A percentile compares a stretch with the other conserved stretches of the same genome.
Conservation (phyloP, 495 filamentous ascomycete species). For the Lophium mytilinum region DNA sequence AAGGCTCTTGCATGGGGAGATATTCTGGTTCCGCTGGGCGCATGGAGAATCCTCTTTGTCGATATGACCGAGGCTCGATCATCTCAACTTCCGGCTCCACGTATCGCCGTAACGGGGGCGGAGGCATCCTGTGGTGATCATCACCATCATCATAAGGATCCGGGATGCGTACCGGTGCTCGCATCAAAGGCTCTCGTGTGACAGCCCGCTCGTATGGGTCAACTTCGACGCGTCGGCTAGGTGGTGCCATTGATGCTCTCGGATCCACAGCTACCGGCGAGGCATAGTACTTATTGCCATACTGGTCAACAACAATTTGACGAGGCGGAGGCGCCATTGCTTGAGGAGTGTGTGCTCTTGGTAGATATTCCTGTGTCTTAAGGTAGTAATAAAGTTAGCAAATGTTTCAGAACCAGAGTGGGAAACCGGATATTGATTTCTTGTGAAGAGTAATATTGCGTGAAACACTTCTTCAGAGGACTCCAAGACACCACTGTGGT, state of each 20-base stretch:
- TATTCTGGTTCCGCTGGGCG: conserved; percentile 37
- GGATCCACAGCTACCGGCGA: conserved; percentile 14
- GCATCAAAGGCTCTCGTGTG: conserved; percentile 20
- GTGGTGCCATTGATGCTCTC: conserved; percentile 29
- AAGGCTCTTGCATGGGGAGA: conserved; percentile 5
- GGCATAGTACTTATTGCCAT: conserved; percentile 32
- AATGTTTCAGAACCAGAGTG: too few relatives aligned
- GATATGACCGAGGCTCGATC: conserved; percentile 41
- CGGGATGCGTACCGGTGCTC: conserved; percentile 8
- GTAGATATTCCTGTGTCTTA: conserved; percentile 25
- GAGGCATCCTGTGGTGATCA: conserved; percentile 33
- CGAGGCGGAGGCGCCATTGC: conserved; percentile 26
- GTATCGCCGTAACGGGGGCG: conserved; percentile 40
- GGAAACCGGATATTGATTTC: too few relatives aligned
- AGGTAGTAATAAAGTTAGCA: too few relatives aligned
- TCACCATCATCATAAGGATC: conserved; percentile 24
- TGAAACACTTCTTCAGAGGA: too few relatives aligned
- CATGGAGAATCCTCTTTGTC: conserved; percentile 43
- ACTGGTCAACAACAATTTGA: conserved; percentile 33
- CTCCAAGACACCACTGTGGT: too few relatives aligned
- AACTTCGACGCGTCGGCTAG: conserved; percentile 15
- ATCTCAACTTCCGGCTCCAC: conserved; percentile 46
- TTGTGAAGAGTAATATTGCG: too few relatives aligned
- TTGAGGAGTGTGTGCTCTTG: conserved; percentile 18
- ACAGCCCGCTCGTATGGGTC: conserved; percentile 26